Evolutionary conservation across 1,139 yeast genomes (phyloP), one percentile per base, ranked within the genome.

Genomic region (Zygosaccharomyces sapae): DNA sequence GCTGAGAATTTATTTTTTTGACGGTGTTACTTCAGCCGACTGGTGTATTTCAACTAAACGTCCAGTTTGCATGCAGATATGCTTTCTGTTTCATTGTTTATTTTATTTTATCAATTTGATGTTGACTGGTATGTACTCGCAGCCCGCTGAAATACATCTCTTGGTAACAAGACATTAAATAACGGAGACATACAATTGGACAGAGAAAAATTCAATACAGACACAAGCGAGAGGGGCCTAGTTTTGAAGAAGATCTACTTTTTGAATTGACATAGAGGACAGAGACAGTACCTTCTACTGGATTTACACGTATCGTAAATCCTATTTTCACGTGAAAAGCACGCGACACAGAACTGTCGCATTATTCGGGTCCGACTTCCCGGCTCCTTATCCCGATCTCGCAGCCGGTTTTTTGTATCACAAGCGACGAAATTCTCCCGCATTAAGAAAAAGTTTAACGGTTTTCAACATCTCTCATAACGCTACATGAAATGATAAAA

Each of bases 361-460:
- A 27, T 10, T 27, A 9, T 9, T 27, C 31, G n/a, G 31, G 31
- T 10, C n/a, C 31, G 31, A 9, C 5, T 10, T 9, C 9, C 31
- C 31, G 31, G 31, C 12, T 27, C n/a, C 31, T 30, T 19, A 16
- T 34, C 20, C 40, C 40, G 40, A 37, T 25, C 40, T 37, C 40
- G 40, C 40, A 27, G 40, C 40, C 40, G 40, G 27, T 30, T 40
- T 27, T 40, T 22, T n/a, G 25, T 18, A 30, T 40, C 43, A 40
- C 10, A 10, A 6, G 12, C 10, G 19, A 33, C 43, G 37, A 12
- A 10, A 12, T 24, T 6, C 31, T 16, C 31, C 31, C 18, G 10
- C 24, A 40, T 13, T 8, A 33, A 16, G 18, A 40, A 24, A 37
- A 37, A 24, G 24, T 22, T 22, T 22, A 6, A 12, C 27, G 18